A percentile compares a stretch with the other conserved stretches of the same genome.
These are phyloP conservation scores for Candida cerambycidarum DNA, from an alignment of 805 yeast species.

Conservation along the genomic window DNA sequence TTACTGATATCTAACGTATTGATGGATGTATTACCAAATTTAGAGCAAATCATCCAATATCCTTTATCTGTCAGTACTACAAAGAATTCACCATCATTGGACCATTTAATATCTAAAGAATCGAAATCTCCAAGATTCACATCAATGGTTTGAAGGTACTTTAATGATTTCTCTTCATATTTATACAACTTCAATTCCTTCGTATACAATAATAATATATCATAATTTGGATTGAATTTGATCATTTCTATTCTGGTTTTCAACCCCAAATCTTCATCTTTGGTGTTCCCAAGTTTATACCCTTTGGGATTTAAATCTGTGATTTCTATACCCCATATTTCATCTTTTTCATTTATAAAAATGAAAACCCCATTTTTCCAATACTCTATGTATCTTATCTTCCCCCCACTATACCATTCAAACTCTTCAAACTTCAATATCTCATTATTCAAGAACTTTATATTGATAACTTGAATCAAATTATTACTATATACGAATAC, in stretches of 20 bases:
- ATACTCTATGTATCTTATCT: slow-evolving; percentile 23
- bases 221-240: slow-evolving; percentile 25
- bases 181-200: slow-evolving; percentile 11
- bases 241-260: slow-evolving; percentile 5
- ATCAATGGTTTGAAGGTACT: slow-evolving; percentile 14
- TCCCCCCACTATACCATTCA: slow-evolving; percentile 28
- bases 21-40: slow-evolving; percentile 33
- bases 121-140: slow-evolving; percentile 1
- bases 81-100: slow-evolving; percentile 38
- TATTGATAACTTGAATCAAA: slow-evolving; percentile 34
- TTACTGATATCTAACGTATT: slow-evolving; percentile 23
- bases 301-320: slow-evolving; percentile 16
- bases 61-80: slow-evolving; percentile 20
- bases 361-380: slow-evolving; percentile 28
- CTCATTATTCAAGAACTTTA: slow-evolving; percentile 30
- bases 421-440: slow-evolving; percentile 25
- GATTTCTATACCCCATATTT: slow-evolving; percentile 6
- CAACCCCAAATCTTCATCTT: slow-evolving; percentile 1
- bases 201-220: slow-evolving; percentile 16
- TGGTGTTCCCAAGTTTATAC: slow-evolving; percentile 11
- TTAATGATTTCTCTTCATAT: slow-evolving; percentile 9
- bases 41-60: slow-evolving; percentile 33
- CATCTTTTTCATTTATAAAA: slow-evolving; percentile 19
- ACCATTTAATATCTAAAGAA: slow-evolving; percentile 22
- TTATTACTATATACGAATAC: slow-evolving; percentile 30